A percentile compares a stretch with the other conserved stretches of the same genome.
phyloP scores from a whole-genome alignment of 768 basidiomycete genomes.

The Amanita molliuscula region DNA sequence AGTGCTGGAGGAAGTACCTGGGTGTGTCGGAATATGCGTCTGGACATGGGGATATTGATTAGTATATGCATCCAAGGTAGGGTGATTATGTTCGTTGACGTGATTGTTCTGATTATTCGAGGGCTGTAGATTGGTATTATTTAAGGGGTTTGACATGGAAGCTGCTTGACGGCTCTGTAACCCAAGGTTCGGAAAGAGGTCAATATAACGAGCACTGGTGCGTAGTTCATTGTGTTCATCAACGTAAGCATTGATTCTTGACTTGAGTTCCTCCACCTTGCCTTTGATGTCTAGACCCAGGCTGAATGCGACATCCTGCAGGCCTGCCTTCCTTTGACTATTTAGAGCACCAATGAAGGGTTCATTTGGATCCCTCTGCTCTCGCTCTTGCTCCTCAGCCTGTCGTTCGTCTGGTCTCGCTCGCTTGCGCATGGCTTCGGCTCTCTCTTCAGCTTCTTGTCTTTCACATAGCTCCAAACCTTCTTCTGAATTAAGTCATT shows the following conservation, averaged over 20 bases:
- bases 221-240: conserved; percentile 4
- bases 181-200: conserved; percentile 6
- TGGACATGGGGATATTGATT: background rate
- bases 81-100: background rate
- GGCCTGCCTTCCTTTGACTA: conserved; percentile 5
- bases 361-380: conserved; percentile 3
- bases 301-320: conserved; percentile 8
- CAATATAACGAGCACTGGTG: conserved; percentile 6
- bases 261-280: conserved; percentile 2
- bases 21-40: background rate
- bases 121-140: background rate
- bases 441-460: conserved; percentile 7
- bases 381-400: background rate
- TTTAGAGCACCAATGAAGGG: conserved; percentile 5
- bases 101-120: background rate
- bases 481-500: conserved; percentile 5
- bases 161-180: background rate
- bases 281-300: conserved; percentile 4
- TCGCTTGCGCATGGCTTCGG: conserved; percentile 4
- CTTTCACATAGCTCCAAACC: background rate
- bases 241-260: conserved; percentile 5
- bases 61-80: background rate
- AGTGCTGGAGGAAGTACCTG: background rate
- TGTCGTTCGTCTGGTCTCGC: conserved; percentile 2
- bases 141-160: background rate